Evolutionary conservation across 23 red algal species (phyloP).

Genomic region (Rhodosorus marinus): DNA sequence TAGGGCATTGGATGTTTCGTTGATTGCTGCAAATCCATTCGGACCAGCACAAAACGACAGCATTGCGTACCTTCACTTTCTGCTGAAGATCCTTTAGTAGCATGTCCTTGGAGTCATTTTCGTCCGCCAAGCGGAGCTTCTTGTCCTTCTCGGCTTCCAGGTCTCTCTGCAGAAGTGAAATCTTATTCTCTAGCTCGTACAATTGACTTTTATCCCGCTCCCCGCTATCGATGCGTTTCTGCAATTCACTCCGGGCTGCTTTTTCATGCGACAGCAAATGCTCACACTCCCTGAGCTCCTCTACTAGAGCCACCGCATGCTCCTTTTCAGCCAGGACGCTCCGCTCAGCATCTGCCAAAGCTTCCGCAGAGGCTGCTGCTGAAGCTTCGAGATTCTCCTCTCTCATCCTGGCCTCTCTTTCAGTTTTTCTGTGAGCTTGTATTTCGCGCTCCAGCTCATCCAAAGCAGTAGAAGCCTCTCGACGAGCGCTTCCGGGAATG

Average conservation of each 20-base stretch:
- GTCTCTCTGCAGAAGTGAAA: too few species aligned
- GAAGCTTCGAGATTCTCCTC: constrained; percentile 26
- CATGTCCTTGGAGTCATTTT: too few species aligned
- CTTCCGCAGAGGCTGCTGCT: constrained; percentile 16
- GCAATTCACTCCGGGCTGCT: too few species aligned
- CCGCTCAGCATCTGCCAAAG: constrained; percentile 22
- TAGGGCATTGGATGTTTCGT: too few species aligned
- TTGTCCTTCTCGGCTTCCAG: too few species aligned
- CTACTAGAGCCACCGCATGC: constrained; percentile 38
- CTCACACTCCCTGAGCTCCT: constrained; percentile 18
- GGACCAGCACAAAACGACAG: too few species aligned
- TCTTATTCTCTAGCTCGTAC: too few species aligned
- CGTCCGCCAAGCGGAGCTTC: too few species aligned
- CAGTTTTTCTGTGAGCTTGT: constrained; percentile 24
- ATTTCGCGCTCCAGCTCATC: constrained; percentile 29
- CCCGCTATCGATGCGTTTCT: too few species aligned
- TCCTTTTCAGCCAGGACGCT: constrained; percentile 25
- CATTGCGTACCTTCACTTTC: background rate
- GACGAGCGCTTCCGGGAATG: constrained; percentile 25
- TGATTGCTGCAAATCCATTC: too few species aligned
- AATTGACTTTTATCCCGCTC: too few species aligned
- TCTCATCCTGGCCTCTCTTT: constrained; percentile 13
- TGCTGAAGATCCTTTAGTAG: background rate
- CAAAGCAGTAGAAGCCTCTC: constrained; percentile 21
- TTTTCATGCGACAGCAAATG: too few species aligned